These are phyloP conservation scores for Fistulina hepatica DNA, from an alignment of 1,284 basidiomycete genomes.

Conservation along the genomic window DNA sequence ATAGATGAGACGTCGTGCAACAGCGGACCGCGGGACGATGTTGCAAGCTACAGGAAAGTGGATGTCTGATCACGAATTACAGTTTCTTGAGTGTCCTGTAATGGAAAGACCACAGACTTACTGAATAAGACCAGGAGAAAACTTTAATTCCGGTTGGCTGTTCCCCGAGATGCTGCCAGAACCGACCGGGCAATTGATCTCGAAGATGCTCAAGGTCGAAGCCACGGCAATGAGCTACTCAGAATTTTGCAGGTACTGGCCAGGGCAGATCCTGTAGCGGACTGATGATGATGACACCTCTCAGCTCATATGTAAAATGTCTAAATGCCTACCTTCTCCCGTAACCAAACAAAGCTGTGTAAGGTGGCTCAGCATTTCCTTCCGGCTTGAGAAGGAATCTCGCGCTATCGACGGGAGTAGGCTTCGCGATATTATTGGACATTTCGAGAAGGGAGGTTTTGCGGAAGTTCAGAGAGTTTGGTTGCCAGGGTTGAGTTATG, in stretches of 20 bases:
- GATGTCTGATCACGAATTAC: too few relatives aligned
- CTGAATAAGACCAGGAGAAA: too few relatives aligned
- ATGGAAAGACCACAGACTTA: too few relatives aligned
- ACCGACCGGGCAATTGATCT: too few relatives aligned
- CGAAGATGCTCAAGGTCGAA: slow-evolving; percentile 6
- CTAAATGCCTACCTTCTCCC: slow-evolving; percentile 5
- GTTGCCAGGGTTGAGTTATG: too few relatives aligned
- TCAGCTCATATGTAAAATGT: neutral
- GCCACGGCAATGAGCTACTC: slow-evolving; percentile 7
- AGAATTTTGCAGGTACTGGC: slow-evolving; percentile 4
- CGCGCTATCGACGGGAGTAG: slow-evolving; percentile 10
- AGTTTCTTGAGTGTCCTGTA: too few relatives aligned
- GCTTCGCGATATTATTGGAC: too few relatives aligned
- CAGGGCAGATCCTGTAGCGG: slow-evolving; percentile 7
- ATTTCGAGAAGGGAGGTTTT: too few relatives aligned
- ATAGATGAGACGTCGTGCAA: too few relatives aligned
- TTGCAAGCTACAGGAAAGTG: too few relatives aligned
- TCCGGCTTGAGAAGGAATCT: slow-evolving; percentile 7
- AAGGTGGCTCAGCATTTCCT: neutral
- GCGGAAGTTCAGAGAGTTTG: too few relatives aligned
- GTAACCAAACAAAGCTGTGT: slow-evolving; percentile 7
- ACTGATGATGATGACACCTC: neutral
- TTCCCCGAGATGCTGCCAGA: neutral
- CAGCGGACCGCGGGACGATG: too few relatives aligned
- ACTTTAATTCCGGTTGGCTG: neutral